Evolutionary conservation across 441 rosid species (phyloP).

Genomic region (Jatropha multifida): DNA sequence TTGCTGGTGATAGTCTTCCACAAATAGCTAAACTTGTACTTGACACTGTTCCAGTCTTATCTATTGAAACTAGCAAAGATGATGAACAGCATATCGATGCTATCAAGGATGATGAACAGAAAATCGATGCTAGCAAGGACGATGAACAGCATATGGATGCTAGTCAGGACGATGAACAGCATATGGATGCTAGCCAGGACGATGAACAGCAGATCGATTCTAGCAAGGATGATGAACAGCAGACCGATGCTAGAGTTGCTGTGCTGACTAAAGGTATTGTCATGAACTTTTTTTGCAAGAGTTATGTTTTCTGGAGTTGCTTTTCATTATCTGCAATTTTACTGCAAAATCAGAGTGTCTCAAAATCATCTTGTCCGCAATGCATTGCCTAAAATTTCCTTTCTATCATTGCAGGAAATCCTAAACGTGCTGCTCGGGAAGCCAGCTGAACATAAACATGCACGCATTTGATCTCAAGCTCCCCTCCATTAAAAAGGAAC

Average conservation of each 20-base stretch:
- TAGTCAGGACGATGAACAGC: slow-evolving; percentile 1
- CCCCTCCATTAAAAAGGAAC: not conserved
- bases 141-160: not conserved
- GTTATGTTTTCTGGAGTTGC: not conserved
- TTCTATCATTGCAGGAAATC: not conserved
- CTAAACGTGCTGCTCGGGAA: not conserved
- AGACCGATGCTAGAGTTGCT: slow-evolving; percentile 9
- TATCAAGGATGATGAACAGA: no score
- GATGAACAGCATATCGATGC: not conserved
- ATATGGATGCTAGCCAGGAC: no score
- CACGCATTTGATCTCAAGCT: not conserved
- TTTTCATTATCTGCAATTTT: not conserved
- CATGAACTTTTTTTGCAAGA: not conserved
- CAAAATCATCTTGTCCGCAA: not conserved
- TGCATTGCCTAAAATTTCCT: not conserved
- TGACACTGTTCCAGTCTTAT: slow-evolving; percentile 11
- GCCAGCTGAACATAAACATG: not conserved
- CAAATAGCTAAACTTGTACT: slow-evolving; percentile 11
- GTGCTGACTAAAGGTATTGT: slow-evolving; percentile 5
- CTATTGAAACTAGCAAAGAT: not conserved
- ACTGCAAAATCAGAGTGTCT: not conserved
- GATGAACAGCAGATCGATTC: no score
- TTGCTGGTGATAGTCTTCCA: slow-evolving; percentile 11
- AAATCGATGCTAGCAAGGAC: not conserved
- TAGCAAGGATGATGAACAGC: not conserved